Evolutionary conservation across 2,329 filamentous ascomycete species (phyloP).

Genomic region (Elsinoe necatrix): DNA sequence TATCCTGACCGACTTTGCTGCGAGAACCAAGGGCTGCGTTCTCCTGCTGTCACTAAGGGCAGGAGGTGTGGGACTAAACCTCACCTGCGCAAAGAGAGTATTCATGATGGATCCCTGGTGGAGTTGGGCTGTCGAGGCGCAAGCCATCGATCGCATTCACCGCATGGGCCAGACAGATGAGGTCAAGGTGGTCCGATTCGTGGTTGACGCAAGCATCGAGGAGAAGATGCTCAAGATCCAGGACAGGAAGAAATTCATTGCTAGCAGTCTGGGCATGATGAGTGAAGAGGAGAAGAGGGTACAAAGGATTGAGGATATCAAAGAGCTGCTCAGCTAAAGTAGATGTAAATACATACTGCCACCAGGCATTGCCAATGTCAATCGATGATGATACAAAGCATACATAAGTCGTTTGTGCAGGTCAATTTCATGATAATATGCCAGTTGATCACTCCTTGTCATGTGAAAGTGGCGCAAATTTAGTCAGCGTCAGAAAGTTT

Average conservation of each 20-base stretch:
- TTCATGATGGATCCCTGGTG: slow-evolving; percentile 99
- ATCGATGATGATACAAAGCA: not conserved
- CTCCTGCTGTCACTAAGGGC: slow-evolving; percentile 78
- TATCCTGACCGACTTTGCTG: slow-evolving; percentile 64
- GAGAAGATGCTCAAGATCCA: slow-evolving; percentile 90
- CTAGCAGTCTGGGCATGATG: slow-evolving; percentile 92
- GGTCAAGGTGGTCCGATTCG: slow-evolving; percentile 79
- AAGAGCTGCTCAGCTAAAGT: slow-evolving; percentile 64
- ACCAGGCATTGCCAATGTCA: not conserved
- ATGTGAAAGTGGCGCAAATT: slow-evolving; percentile 4
- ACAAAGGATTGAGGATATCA: slow-evolving; percentile 87
- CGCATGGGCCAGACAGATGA: slow-evolving; percentile 87
- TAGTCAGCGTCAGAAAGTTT: slow-evolving; percentile 10
- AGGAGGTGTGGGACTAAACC: slow-evolving; percentile 86
- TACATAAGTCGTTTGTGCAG: no score
- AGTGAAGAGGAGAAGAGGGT: slow-evolving; percentile 85
- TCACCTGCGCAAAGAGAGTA: slow-evolving; percentile 80
- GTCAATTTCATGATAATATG: not conserved
- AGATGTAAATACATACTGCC: not conserved
- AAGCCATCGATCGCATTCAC: slow-evolving; percentile 95
- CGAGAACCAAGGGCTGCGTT: slow-evolving; percentile 53
- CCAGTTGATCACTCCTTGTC: not conserved
- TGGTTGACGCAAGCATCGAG: slow-evolving; percentile 86
- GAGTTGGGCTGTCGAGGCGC: slow-evolving; percentile 93
- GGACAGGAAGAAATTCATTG: slow-evolving; percentile 92